Percentiles rank a stretch among this genome's conserved stretches.
These are phyloP conservation scores for Boeremia exigua DNA, from an alignment of 2,329 filamentous ascomycete species.

Conservation along the genomic window DNA sequence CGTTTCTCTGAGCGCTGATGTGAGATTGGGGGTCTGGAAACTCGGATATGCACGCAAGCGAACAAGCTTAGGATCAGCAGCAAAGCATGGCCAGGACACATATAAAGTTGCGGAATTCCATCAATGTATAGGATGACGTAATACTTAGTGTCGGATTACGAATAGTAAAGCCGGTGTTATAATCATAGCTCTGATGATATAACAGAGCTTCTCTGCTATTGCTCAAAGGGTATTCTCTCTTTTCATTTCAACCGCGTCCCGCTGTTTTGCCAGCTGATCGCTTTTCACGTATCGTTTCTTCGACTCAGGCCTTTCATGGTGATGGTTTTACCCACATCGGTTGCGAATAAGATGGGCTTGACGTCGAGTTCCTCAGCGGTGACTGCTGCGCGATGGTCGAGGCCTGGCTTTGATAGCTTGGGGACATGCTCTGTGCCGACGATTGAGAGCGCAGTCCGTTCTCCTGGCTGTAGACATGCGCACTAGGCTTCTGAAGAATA, in stretches of 20 bases:
- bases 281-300: not conserved
- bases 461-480: not conserved
- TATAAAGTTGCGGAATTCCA: too few species aligned
- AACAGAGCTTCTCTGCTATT: not conserved
- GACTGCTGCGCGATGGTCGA: slow-evolving; percentile 3
- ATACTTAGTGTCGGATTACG: not conserved
- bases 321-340: slow-evolving; percentile 9
- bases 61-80: slow-evolving; percentile 1
- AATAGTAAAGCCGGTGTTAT: not conserved
- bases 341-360: slow-evolving; percentile 2
- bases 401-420: slow-evolving; percentile 10
- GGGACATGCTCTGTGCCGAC: slow-evolving; percentile 10
- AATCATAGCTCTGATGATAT: not conserved
- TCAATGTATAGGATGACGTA: too few species aligned
- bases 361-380: slow-evolving; percentile 3
- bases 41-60: not conserved
- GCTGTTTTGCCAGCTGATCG: not conserved
- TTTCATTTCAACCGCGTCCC: not conserved
- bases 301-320: not conserved
- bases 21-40: not conserved
- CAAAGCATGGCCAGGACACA: too few species aligned
- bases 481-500: slow-evolving; percentile 5
- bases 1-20: not conserved
- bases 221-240: not conserved
- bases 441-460: not conserved